These are phyloP conservation scores for Pyrenophora teres DNA, from an alignment of 2,329 filamentous ascomycete species.

Conservation along the genomic window DNA sequence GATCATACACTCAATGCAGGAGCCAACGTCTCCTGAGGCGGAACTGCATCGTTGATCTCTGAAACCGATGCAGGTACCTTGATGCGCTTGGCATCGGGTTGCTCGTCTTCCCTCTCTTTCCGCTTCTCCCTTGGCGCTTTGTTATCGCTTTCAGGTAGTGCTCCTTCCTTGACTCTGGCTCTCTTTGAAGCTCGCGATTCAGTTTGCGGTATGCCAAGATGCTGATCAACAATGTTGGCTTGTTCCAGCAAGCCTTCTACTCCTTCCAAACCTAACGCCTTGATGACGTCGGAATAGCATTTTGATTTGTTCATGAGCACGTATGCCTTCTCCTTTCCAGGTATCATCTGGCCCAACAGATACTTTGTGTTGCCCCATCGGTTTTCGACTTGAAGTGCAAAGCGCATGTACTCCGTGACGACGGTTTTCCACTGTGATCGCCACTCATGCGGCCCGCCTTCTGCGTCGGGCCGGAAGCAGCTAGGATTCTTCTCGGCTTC, in stretches of 20 bases:
- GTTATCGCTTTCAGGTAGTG: conserved; percentile 13
- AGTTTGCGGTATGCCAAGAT: conserved; percentile 62
- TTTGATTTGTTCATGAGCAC: conserved; percentile 66
- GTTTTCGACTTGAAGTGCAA: conserved; percentile 78
- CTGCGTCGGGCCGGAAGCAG: conserved; percentile 72
- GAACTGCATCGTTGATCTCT: conserved; percentile 6
- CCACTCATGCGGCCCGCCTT: conserved; percentile 63
- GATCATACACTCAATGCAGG: conserved; percentile 27
- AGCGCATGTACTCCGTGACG: conserved; percentile 73
- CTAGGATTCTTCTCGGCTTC: conserved; percentile 89
- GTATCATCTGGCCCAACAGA: conserved; percentile 81
- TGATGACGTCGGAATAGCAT: conserved; percentile 72
- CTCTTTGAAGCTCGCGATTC: conserved; percentile 55
- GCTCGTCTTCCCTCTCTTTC: conserved; percentile 17
- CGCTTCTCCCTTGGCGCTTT: conserved; percentile 28
- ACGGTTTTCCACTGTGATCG: conserved; percentile 76
- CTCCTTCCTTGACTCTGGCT: conserved; percentile 44
- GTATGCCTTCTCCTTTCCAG: conserved; percentile 72
- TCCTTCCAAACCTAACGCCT: conserved; percentile 66
- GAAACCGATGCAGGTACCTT: conserved; percentile 28
- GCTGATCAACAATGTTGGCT: conserved; percentile 69
- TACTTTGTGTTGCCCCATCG: conserved; percentile 93
- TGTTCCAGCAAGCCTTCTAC: conserved; percentile 66
- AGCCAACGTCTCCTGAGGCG: conserved; percentile 24
- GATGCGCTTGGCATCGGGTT: conserved; percentile 33